These are phyloP conservation scores for Diplocarpon mali DNA, from an alignment of 2,329 filamentous ascomycete genomes.

Conservation along the genomic window DNA sequence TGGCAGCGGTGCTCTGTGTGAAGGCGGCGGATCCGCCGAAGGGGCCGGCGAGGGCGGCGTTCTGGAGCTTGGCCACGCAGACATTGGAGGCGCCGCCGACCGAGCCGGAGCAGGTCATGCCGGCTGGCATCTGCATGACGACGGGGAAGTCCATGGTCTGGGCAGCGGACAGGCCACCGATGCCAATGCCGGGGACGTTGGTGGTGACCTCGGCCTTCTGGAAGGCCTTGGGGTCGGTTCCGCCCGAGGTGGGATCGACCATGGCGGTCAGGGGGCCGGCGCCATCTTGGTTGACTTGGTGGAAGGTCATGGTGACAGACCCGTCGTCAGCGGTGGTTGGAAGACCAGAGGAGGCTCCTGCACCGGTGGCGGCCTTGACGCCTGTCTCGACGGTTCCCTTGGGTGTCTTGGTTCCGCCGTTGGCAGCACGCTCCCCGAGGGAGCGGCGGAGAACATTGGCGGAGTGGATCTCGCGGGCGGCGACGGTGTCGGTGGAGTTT, in stretches of 20 bases:
- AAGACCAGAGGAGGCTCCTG: constrained; percentile 39
- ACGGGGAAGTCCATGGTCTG: constrained; percentile 54
- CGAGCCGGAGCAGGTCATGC: constrained; percentile 53
- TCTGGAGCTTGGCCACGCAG: constrained; percentile 54
- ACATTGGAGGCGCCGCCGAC: constrained; percentile 49
- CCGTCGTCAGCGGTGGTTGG: constrained; percentile 52
- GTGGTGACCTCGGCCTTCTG: constrained; percentile 37
- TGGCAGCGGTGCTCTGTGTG: constrained; percentile 44
- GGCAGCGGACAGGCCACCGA: constrained; percentile 47
- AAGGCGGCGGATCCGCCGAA: constrained; percentile 59
- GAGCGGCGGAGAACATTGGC: constrained; percentile 40
- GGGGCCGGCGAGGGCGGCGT: constrained; percentile 49
- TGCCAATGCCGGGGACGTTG: constrained; percentile 47
- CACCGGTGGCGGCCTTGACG: constrained; percentile 43
- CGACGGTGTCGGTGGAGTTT: constrained; percentile 32
- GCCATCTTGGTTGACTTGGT: constrained; percentile 62
- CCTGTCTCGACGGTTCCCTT: constrained; percentile 38
- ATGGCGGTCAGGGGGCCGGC: constrained; percentile 51
- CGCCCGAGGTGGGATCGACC: constrained; percentile 52
- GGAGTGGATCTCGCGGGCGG: constrained; percentile 65
- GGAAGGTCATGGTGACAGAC: constrained; percentile 51
- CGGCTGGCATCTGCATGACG: constrained; percentile 52
- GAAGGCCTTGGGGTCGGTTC: constrained; percentile 49
- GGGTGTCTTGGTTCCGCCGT: constrained; percentile 36
- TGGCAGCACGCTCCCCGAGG: constrained; percentile 24